These are phyloP conservation scores for Tilletia indica DNA, from an alignment of 1,284 basidiomycete genomes.

Conservation along the genomic window DNA sequence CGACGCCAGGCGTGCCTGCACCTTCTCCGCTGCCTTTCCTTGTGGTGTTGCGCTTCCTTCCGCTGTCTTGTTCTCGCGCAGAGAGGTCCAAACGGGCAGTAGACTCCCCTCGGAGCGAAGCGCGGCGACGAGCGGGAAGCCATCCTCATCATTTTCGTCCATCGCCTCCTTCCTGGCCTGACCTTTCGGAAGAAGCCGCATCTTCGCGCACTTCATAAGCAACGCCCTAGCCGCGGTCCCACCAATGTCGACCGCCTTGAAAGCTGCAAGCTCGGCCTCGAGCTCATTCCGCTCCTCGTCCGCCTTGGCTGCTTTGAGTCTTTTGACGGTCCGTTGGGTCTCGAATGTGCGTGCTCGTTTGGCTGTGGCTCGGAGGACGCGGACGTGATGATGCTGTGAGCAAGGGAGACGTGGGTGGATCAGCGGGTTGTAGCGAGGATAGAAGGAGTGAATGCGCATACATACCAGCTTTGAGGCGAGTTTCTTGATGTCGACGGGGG, in stretches of 20 bases:
- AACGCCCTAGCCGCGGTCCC: constrained; percentile 34
- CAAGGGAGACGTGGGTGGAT: neutral
- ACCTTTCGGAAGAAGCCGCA: constrained; percentile 32
- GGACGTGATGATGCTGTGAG: constrained; percentile 68
- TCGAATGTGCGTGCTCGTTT: constrained; percentile 83
- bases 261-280: constrained; percentile 67
- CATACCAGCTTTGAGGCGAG: constrained; percentile 8
- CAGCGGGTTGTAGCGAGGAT: neutral
- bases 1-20: constrained; percentile 72
- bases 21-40: constrained; percentile 62
- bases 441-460: too few relatives aligned
- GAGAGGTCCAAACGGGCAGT: neutral
- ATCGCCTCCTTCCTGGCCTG: neutral
- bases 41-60: neutral
- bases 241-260: constrained; percentile 63
- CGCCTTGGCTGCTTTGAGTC: constrained; percentile 67
- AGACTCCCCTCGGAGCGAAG: neutral
- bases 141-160: constrained; percentile 18
- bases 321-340: constrained; percentile 77
- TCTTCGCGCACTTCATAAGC: constrained; percentile 43
- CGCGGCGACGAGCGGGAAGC: neutral
- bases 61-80: neutral
- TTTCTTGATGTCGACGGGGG: neutral
- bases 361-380: constrained; percentile 68
- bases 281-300: constrained; percentile 46